These are phyloP conservation scores for Cladosporium cucumerinum DNA, from an alignment of 2,329 filamentous ascomycete genomes.

Conservation along the genomic window DNA sequence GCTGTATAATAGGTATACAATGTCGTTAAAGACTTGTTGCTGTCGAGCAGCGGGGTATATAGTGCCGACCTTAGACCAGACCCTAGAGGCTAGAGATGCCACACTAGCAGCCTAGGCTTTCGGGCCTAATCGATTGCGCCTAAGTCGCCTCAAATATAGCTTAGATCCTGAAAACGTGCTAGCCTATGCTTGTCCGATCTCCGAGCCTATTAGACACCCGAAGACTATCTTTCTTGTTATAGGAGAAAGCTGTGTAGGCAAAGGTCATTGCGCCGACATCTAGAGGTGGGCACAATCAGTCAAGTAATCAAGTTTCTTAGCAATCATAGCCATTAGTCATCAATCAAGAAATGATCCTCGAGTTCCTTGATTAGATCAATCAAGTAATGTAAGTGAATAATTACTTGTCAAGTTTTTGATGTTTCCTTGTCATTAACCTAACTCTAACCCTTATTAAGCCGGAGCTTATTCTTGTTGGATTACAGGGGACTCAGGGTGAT, in stretches of 20 bases:
- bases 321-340: too few relatives aligned
- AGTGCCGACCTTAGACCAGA: slow-evolving; percentile 62
- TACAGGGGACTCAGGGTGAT: too few relatives aligned
- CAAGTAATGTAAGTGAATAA: too few relatives aligned
- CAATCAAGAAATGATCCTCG: too few relatives aligned
- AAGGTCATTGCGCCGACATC: slow-evolving; percentile 57
- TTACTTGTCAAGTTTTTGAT: too few relatives aligned
- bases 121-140: slow-evolving; percentile 51
- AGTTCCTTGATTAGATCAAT: too few relatives aligned
- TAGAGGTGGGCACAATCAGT: too few relatives aligned
- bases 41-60: slow-evolving; percentile 53
- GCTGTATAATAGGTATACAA: slow-evolving; percentile 57
- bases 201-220: slow-evolving; percentile 45
- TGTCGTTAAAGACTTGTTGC: slow-evolving; percentile 47
- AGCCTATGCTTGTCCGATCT: slow-evolving; percentile 28
- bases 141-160: slow-evolving; percentile 42
- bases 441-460: too few relatives aligned
- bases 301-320: too few relatives aligned
- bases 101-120: slow-evolving; percentile 54
- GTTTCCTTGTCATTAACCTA: too few relatives aligned
- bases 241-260: slow-evolving; percentile 54
- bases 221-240: slow-evolving; percentile 58
- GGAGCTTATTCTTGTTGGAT: too few relatives aligned
- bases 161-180: background rate
- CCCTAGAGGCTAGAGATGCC: slow-evolving; percentile 55